Conservation (phyloP, 169 alveolate genomes). For the Theileria luwenshuni region DNA sequence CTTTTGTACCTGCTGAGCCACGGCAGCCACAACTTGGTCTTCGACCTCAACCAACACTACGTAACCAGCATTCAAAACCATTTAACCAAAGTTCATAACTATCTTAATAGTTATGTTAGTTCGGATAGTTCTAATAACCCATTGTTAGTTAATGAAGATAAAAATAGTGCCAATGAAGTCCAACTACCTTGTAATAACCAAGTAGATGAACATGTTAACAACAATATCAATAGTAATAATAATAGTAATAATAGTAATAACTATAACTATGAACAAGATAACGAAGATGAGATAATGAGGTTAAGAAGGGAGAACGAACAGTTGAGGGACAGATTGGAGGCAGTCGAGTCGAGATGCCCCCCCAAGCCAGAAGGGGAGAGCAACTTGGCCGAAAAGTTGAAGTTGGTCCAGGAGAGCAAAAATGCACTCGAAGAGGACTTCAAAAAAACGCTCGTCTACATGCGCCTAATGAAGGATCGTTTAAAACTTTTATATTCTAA, state of each 20-base stretch:
- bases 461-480: conserved; percentile 62
- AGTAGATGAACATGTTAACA: too few relatives aligned
- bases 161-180: background rate
- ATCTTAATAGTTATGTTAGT: conserved; percentile 25
- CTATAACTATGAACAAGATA: background rate
- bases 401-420: conserved; percentile 42
- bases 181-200: too few relatives aligned
- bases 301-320: conserved; percentile 26
- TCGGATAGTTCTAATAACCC: background rate
- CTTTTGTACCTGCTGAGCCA: conserved; percentile 23
- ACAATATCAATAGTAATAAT: too few relatives aligned
- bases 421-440: conserved; percentile 52
- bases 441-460: conserved; percentile 54
- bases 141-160: background rate
- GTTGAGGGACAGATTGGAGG: conserved; percentile 4
- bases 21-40: conserved; percentile 30
- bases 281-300: too few relatives aligned
- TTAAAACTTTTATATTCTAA: conserved; percentile 20
- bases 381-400: conserved; percentile 16
- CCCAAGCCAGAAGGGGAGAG: conserved; percentile 1
- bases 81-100: conserved; percentile 29
- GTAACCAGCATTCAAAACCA: conserved; percentile 47
- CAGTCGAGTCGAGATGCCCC: background rate
- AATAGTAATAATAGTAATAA: too few relatives aligned
- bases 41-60: conserved; percentile 27